phyloP scores from a whole-genome alignment of 805 yeast genomes.

The Zygosaccharomyces bisporus region DNA sequence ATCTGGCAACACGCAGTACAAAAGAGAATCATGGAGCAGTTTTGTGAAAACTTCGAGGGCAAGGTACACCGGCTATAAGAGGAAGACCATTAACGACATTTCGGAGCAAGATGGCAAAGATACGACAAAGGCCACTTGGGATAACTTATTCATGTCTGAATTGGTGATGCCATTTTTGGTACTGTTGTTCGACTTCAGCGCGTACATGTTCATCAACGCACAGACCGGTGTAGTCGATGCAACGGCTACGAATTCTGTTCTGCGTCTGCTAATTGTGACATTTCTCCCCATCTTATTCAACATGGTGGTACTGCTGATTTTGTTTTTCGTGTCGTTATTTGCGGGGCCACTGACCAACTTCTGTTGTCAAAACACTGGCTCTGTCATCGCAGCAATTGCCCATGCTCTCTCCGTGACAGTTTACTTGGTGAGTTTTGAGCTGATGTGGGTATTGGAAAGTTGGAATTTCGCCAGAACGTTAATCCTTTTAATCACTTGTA shows the following conservation, averaged over 20 bases:
- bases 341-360: slow-evolving; percentile 47
- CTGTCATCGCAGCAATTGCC: slow-evolving; percentile 51
- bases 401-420: slow-evolving; percentile 52
- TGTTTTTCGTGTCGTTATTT: slow-evolving; percentile 44
- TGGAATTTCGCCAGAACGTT: slow-evolving; percentile 60
- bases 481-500: slow-evolving; percentile 55
- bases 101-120: slow-evolving; percentile 64
- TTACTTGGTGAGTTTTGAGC: slow-evolving; percentile 54
- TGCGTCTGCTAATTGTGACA: slow-evolving; percentile 56
- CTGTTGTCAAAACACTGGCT: slow-evolving; percentile 46
- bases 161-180: slow-evolving; percentile 66
- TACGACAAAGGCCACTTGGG: slow-evolving; percentile 65
- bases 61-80: slow-evolving; percentile 86
- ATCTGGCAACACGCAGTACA: slow-evolving; percentile 68
- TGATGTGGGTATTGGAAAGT: slow-evolving; percentile 64
- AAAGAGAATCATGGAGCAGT: slow-evolving; percentile 74
- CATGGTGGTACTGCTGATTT: slow-evolving; percentile 27
- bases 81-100: slow-evolving; percentile 59
- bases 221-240: slow-evolving; percentile 71
- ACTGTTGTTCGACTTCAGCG: slow-evolving; percentile 63
- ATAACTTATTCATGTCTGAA: slow-evolving; percentile 77
- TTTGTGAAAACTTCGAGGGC: slow-evolving; percentile 75
- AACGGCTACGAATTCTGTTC: slow-evolving; percentile 52
- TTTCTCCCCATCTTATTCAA: slow-evolving; percentile 47
- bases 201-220: slow-evolving; percentile 77